Evolutionary conservation across 2,329 filamentous ascomycete species (phyloP).

Genomic region (Berkeleyomyces rouxiae): DNA sequence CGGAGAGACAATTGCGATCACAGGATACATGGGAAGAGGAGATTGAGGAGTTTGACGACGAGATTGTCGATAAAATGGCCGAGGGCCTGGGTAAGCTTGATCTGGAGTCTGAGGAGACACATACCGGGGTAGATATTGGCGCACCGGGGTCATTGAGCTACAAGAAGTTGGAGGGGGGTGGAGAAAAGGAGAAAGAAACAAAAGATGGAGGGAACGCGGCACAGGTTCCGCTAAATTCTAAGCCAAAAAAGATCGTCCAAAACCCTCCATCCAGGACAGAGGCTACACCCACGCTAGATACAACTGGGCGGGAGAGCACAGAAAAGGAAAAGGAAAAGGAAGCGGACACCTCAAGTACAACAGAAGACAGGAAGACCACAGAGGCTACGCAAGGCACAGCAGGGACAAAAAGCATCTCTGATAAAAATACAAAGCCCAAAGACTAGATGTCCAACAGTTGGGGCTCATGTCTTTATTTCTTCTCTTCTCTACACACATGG

Average conservation of each 20-base stretch:
- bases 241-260: background rate
- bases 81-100: constrained; percentile 23
- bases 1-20: constrained; percentile 28
- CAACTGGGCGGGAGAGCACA: background rate
- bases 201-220: background rate
- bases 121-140: background rate
- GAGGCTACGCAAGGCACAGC: background rate
- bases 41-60: constrained; percentile 23
- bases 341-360: background rate
- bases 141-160: background rate
- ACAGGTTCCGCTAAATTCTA: too few relatives aligned
- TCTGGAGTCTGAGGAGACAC: constrained; percentile 18
- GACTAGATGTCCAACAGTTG: background rate
- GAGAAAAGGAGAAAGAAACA: background rate
- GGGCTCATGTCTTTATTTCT: background rate
- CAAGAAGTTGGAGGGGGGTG: constrained; percentile 1
- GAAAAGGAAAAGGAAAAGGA: background rate
- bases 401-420: background rate
- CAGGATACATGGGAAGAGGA: constrained; percentile 20
- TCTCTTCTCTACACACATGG: background rate
- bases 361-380: background rate
- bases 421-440: background rate
- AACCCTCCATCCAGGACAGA: background rate
- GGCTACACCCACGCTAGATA: background rate
- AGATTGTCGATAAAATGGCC: constrained; percentile 28